Evolutionary conservation across 2,329 filamentous ascomycete genomes (phyloP).

Genomic region (Cordyceps militaris): DNA sequence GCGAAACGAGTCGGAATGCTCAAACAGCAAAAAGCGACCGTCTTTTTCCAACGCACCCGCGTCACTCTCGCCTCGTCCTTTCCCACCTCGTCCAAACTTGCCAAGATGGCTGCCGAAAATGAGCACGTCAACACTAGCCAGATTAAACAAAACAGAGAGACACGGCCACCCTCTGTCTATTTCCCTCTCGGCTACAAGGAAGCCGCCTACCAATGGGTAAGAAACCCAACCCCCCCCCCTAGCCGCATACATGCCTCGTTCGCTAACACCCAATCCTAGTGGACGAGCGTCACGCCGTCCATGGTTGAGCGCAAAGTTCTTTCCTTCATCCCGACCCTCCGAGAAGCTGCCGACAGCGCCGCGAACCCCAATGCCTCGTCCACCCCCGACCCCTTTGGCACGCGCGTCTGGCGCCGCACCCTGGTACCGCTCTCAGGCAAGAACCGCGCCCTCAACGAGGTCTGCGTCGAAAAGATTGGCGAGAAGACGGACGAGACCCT

Average conservation of each 20-base stretch:
- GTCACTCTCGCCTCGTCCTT: conserved; percentile 27
- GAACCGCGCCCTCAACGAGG: conserved; percentile 84
- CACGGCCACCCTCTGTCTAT: conserved; percentile 33
- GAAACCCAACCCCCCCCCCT: background rate
- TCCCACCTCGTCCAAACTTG: conserved; percentile 17
- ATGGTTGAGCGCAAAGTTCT: conserved; percentile 84
- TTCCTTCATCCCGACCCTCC: conserved; percentile 75
- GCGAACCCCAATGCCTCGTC: conserved; percentile 34
- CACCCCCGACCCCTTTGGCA: conserved; percentile 71
- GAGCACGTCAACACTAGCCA: conserved; percentile 19
- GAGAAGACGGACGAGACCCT: conserved; percentile 78
- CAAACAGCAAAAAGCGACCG: conserved; percentile 33
- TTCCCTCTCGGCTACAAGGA: conserved; percentile 92
- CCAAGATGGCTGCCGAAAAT: conserved; percentile 29
- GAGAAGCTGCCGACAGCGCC: conserved; percentile 65
- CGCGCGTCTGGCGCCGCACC: conserved; percentile 76
- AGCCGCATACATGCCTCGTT: background rate
- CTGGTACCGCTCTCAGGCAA: conserved; percentile 81
- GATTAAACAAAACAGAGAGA: conserved; percentile 22
- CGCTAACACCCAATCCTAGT: conserved; percentile 43
- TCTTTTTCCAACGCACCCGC: conserved; percentile 35
- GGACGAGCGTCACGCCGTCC: conserved; percentile 75
- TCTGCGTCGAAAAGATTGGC: conserved; percentile 76
- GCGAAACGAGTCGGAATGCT: conserved; percentile 33
- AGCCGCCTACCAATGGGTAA: conserved; percentile 83